Conservation (phyloP, 306 rosid species). For the Hippophae tibetana region DNA sequence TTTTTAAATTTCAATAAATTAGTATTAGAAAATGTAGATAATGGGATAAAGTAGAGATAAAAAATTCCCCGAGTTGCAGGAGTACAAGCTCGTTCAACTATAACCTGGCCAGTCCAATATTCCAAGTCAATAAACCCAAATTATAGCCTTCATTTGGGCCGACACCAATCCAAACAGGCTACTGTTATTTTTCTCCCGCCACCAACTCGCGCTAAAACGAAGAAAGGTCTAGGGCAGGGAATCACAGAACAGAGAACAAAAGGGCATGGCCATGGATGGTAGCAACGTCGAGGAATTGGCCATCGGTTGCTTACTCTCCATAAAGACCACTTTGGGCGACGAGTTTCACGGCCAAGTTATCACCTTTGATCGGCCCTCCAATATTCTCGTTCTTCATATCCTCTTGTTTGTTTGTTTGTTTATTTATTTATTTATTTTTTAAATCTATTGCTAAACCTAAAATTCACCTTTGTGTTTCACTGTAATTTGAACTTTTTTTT, state of each 20-base stretch:
- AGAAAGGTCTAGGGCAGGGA: background rate
- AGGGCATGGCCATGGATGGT: constrained; percentile 47
- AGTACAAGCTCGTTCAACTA: too few species aligned
- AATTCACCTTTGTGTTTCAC: background rate
- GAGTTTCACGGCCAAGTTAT: constrained; percentile 79
- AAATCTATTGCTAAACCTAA: constrained; percentile 9
- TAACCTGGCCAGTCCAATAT: too few species aligned
- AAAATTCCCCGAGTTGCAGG: too few species aligned
- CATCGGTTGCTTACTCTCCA: constrained; percentile 64
- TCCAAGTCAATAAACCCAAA: too few species aligned
- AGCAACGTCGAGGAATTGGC: constrained; percentile 54
- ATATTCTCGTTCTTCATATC: constrained; percentile 81
- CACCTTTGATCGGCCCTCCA: constrained; percentile 73
- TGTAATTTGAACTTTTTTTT: constrained; percentile 1
- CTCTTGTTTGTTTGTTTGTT: constrained; percentile 1
- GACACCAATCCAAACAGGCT: too few species aligned
- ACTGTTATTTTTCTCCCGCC: too few species aligned
- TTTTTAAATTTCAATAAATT: too few species aligned
- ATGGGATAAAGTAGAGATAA: too few species aligned
- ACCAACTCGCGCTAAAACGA: background rate
- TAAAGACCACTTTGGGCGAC: constrained; percentile 79
- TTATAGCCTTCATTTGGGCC: too few species aligned
- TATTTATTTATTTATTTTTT: background rate
- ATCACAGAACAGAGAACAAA: background rate
- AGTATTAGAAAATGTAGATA: too few species aligned